Evolutionary conservation across 2,329 filamentous ascomycete species (phyloP).

Genomic region (Emergomyces africanus): DNA sequence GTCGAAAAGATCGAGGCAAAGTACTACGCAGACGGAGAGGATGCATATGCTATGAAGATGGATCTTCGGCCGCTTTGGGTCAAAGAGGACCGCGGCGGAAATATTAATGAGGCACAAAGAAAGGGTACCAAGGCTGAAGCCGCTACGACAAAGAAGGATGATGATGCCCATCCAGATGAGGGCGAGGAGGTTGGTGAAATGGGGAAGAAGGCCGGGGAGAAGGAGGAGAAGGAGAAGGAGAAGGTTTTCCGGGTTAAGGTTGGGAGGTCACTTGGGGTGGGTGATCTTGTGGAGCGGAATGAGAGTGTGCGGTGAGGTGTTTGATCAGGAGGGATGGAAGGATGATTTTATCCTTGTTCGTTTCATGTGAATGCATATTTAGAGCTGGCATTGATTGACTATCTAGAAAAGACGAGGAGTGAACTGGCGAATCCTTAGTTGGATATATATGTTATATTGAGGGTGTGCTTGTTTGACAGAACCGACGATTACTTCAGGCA

Average conservation of each 20-base stretch:
- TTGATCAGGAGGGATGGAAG: not conserved
- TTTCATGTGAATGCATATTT: not conserved
- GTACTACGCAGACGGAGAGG: slow-evolving; percentile 86
- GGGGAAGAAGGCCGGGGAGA: slow-evolving; percentile 37
- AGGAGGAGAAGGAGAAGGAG: slow-evolving; percentile 37
- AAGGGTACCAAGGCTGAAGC: slow-evolving; percentile 20
- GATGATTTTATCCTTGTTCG: not conserved
- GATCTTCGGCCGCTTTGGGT: slow-evolving; percentile 48
- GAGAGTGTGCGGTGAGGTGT: slow-evolving; percentile 19
- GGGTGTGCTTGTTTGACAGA: too few species aligned
- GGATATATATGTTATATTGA: not conserved
- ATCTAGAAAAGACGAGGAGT: not conserved
- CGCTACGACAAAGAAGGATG: slow-evolving; percentile 19
- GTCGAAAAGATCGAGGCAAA: slow-evolving; percentile 52
- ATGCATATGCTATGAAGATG: slow-evolving; percentile 88
- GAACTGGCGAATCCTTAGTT: not conserved
- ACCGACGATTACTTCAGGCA: too few species aligned
- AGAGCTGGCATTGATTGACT: not conserved
- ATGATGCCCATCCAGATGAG: slow-evolving; percentile 23
- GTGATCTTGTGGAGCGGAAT: slow-evolving; percentile 41
- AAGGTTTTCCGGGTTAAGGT: slow-evolving; percentile 77
- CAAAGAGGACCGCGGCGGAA: slow-evolving; percentile 34
- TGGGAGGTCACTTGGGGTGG: slow-evolving; percentile 65
- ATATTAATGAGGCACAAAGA: slow-evolving; percentile 30
- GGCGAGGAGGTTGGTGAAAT: slow-evolving; percentile 58